Conservation (phyloP, 768 basidiomycete genomes). For the Tulasnella sp. region DNA sequence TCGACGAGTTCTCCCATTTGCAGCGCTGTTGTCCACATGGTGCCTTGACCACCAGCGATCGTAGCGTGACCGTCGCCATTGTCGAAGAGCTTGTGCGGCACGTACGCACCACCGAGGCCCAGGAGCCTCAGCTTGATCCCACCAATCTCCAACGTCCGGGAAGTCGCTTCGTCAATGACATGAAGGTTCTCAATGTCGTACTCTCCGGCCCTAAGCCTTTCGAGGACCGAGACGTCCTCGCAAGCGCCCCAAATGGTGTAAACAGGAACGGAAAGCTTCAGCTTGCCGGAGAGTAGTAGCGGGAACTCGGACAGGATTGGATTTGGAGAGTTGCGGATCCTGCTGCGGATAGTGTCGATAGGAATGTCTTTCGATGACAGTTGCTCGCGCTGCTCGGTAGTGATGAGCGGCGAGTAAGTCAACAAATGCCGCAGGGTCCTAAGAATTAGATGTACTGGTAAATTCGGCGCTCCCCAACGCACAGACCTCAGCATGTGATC, state of each 20-base stretch:
- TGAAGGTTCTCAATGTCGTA: constrained; percentile 87
- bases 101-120: constrained; percentile 93
- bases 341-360: constrained; percentile 63
- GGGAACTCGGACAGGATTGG: constrained; percentile 87
- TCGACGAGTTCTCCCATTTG: constrained; percentile 98
- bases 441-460: neutral
- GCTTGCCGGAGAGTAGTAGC: constrained; percentile 79
- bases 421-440: constrained; percentile 89
- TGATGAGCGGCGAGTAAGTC: constrained; percentile 92
- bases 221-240: constrained; percentile 89
- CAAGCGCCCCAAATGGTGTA: constrained; percentile 97
- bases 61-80: constrained; percentile 91
- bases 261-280: constrained; percentile 89
- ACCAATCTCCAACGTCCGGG: constrained; percentile 83
- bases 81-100: constrained; percentile 92
- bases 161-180: constrained; percentile 93
- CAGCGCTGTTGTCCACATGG: constrained; percentile 97
- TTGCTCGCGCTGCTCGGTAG: constrained; percentile 73
- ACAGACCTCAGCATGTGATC: neutral
- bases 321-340: constrained; percentile 51
- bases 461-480: neutral
- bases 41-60: constrained; percentile 97
- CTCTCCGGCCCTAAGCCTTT: constrained; percentile 81
- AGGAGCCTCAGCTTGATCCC: constrained; percentile 90
- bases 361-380: constrained; percentile 71